These are phyloP conservation scores for Verticillium dahliae DNA, from an alignment of 2,329 filamentous ascomycete species.

Conservation along the genomic window DNA sequence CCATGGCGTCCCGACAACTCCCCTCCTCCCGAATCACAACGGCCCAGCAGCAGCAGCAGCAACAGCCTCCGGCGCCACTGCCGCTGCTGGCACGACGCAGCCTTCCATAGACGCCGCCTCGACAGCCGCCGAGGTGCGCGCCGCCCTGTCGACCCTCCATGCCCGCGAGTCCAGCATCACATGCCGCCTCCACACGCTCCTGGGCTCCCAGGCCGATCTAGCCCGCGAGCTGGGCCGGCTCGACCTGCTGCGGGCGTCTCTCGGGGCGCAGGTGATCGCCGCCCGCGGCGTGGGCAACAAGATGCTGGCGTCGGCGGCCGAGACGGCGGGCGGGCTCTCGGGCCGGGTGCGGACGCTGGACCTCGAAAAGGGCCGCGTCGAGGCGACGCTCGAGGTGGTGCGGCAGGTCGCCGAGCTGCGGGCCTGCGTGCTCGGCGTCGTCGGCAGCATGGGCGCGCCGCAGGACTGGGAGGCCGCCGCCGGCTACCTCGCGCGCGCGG, in stretches of 20 bases:
- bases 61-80: too few relatives aligned
- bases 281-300: constrained; percentile 79
- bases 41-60: constrained; percentile 5
- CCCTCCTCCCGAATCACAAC: constrained; percentile 7
- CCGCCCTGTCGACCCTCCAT: constrained; percentile 69
- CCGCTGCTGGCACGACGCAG: neutral
- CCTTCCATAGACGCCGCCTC: constrained; percentile 58
- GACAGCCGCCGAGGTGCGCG: constrained; percentile 72
- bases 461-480: constrained; percentile 99
- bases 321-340: constrained; percentile 80
- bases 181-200: constrained; percentile 64
- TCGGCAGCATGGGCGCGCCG: constrained; percentile 93
- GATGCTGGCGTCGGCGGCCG: constrained; percentile 82
- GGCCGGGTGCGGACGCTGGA: constrained; percentile 83
- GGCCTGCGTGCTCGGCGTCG: constrained; percentile 88
- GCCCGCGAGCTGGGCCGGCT: constrained; percentile 80
- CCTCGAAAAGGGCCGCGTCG: constrained; percentile 84
- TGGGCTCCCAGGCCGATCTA: constrained; percentile 80
- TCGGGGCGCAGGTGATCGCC: constrained; percentile 80
- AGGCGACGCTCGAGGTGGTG: constrained; percentile 83
- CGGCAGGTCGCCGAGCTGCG: constrained; percentile 97
- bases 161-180: constrained; percentile 69
- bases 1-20: constrained; percentile 2
- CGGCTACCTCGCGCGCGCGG: constrained; percentile 77
- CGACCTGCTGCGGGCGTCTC: constrained; percentile 80